These are phyloP conservation scores for Cercospora sesami DNA, from an alignment of 2,329 filamentous ascomycete genomes.

Conservation along the genomic window DNA sequence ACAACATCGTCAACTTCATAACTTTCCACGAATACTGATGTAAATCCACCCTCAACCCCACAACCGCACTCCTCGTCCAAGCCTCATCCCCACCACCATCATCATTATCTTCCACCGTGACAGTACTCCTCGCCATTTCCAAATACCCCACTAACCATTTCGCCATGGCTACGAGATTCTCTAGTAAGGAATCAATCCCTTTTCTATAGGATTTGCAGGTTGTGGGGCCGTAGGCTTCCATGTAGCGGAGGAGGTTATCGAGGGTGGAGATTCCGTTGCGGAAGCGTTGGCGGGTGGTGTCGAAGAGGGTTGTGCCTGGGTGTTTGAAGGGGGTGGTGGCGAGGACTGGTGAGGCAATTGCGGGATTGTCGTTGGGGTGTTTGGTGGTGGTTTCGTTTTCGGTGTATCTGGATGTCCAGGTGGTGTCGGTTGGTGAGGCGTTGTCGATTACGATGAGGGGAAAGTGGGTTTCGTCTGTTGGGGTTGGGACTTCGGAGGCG, in stretches of 20 bases:
- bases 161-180: slow-evolving; percentile 21
- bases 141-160: slow-evolving; percentile 24
- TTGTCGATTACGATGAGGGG: not conserved
- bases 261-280: slow-evolving; percentile 19
- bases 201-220: slow-evolving; percentile 13
- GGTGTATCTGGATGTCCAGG: not conserved
- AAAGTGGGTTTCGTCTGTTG: not conserved
- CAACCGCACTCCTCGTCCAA: slow-evolving; percentile 21
- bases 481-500: not conserved
- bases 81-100: not conserved
- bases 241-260: slow-evolving; percentile 21
- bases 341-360: too few relatives aligned
- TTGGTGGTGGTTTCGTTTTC: not conserved
- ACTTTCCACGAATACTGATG: slow-evolving; percentile 27
- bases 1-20: slow-evolving; percentile 21
- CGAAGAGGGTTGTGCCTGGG: slow-evolving; percentile 20
- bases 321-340: not conserved
- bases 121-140: slow-evolving; percentile 10
- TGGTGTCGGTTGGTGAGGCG: slow-evolving; percentile 7
- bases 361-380: not conserved
- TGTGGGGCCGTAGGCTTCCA: slow-evolving; percentile 16
- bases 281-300: slow-evolving; percentile 20
- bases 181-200: slow-evolving; percentile 22
- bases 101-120: not conserved
- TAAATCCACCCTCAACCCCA: slow-evolving; percentile 23